Conservation (phyloP, 2,329 filamentous ascomycete genomes). For the Alternaria sp. region DNA sequence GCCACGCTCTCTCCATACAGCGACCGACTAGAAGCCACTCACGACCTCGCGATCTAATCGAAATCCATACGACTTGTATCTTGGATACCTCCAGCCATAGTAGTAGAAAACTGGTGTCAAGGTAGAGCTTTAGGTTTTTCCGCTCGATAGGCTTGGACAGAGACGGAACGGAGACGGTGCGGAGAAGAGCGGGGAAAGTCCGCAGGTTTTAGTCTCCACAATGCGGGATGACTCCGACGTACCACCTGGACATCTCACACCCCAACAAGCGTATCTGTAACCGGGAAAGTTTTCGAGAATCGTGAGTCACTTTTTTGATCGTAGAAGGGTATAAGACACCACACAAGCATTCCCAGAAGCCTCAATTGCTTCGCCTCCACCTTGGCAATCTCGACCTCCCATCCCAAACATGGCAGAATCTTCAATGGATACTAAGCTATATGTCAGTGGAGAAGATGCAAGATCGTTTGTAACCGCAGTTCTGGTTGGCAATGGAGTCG, state of each 20-base stretch:
- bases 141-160: neutral
- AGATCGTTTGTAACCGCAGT: conserved; percentile 60
- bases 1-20: neutral
- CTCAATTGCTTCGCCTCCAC: neutral
- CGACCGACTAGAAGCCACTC: neutral
- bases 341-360: neutral
- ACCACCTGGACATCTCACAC: neutral
- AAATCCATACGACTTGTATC: neutral
- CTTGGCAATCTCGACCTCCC: neutral
- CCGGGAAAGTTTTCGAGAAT: neutral
- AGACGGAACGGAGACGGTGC: neutral
- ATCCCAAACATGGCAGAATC: conserved; percentile 2
- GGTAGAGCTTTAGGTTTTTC: neutral
- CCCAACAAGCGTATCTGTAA: neutral
- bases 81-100: accelerated
- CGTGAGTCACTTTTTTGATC: neutral
- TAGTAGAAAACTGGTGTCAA: neutral
- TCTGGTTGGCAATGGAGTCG: conserved; percentile 68
- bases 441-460: conserved; percentile 26
- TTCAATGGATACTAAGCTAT: neutral
- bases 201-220: neutral
- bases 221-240: neutral
- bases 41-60: neutral
- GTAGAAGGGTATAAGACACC: neutral
- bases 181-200: conserved; percentile 2